Evolutionary conservation across 2,329 filamentous ascomycete genomes (phyloP).

Genomic region (Amphichorda felina): DNA sequence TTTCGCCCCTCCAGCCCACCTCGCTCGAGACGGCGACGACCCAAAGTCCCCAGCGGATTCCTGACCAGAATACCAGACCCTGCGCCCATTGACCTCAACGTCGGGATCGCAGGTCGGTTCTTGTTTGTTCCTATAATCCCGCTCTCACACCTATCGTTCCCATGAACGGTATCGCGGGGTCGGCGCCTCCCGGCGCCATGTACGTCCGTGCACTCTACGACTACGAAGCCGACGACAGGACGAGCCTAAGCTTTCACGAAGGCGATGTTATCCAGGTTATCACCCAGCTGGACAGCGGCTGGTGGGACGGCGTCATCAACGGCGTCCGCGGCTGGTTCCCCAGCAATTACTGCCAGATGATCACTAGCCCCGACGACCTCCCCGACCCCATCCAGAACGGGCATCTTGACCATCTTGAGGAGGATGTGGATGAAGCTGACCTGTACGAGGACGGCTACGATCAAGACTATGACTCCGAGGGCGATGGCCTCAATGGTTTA

Average conservation of each 20-base stretch:
- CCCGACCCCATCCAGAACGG: slow-evolving; percentile 47
- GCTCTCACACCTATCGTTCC: background rate
- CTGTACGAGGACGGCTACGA: slow-evolving; percentile 56
- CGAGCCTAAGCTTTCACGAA: slow-evolving; percentile 90
- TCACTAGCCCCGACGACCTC: slow-evolving; percentile 64
- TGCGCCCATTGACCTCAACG: no score
- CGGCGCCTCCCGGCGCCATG: slow-evolving; percentile 55
- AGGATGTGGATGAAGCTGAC: slow-evolving; percentile 52
- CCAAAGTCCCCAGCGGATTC: background rate
- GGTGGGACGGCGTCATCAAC: slow-evolving; percentile 99
- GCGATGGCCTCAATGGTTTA: slow-evolving; percentile 45
- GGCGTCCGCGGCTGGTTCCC: slow-evolving; percentile 97
- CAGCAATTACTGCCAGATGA: slow-evolving; percentile 93
- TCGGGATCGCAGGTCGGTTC: no score
- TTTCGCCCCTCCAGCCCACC: slow-evolving; percentile 4
- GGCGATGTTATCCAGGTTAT: slow-evolving; percentile 98
- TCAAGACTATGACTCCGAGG: slow-evolving; percentile 53
- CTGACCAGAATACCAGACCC: background rate
- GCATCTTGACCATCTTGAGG: slow-evolving; percentile 41
- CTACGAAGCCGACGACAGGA: slow-evolving; percentile 95
- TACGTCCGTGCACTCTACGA: slow-evolving; percentile 95
- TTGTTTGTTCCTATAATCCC: background rate
- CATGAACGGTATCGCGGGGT: slow-evolving; percentile 52
- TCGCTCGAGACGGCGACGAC: background rate
- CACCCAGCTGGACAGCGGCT: slow-evolving; percentile 93